Evolutionary conservation across 768 basidiomycete species (phyloP).

Genomic region (button mushroom (Agaricus bisporus)): DNA sequence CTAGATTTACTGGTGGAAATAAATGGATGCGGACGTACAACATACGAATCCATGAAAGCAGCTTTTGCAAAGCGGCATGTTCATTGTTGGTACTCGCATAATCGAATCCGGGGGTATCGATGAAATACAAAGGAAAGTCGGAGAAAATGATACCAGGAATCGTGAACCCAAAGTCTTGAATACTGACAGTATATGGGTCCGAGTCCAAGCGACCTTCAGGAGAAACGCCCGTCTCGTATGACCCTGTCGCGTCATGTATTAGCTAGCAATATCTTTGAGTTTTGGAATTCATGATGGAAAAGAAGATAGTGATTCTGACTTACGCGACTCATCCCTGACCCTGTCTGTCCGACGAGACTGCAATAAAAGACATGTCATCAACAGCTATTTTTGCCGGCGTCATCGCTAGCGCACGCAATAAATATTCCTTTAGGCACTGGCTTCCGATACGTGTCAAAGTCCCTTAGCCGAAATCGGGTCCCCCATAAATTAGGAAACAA

Average conservation of each 20-base stretch:
- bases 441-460: too few relatives aligned
- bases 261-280: background rate
- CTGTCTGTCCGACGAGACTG: background rate
- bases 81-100: background rate
- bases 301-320: background rate
- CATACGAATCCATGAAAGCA: background rate
- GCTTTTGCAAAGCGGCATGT: background rate
- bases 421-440: too few relatives aligned
- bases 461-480: too few relatives aligned
- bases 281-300: background rate
- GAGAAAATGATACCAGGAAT: background rate
- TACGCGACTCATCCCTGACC: background rate
- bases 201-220: too few relatives aligned
- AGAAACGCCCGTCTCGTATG: background rate
- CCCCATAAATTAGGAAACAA: too few relatives aligned
- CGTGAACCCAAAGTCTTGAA: background rate
- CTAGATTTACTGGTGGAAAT: too few relatives aligned
- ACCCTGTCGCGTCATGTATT: background rate
- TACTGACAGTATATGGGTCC: background rate
- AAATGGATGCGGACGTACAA: background rate
- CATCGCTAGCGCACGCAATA: too few relatives aligned
- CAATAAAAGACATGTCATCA: too few relatives aligned
- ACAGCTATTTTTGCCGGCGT: too few relatives aligned
- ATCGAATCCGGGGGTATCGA: conserved; percentile 5
- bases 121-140: background rate